Conservation (phyloP, 768 basidiomycete species). For the Tricholoma matsutake region DNA sequence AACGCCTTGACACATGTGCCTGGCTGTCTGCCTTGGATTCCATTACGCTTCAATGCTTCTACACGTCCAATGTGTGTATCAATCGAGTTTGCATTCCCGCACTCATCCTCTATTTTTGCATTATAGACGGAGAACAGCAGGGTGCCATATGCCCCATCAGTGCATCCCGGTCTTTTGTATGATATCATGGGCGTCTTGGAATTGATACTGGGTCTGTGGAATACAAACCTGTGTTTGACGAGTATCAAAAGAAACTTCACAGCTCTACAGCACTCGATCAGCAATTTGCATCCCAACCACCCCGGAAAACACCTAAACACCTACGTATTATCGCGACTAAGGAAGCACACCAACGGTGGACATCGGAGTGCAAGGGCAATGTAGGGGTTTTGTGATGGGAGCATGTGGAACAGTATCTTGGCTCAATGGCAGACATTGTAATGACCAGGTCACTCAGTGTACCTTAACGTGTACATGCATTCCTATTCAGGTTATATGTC, state of each 20-base stretch:
- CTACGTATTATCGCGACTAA: constrained; percentile 6
- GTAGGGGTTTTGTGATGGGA: constrained; percentile 12
- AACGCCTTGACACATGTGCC: background rate
- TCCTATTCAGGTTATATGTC: too few relatives aligned
- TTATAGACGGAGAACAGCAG: too few relatives aligned
- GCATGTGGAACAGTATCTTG: background rate
- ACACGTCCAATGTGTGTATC: background rate
- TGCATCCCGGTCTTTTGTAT: too few relatives aligned
- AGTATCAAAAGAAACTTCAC: background rate
- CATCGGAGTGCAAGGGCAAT: constrained; percentile 6
- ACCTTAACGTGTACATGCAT: background rate
- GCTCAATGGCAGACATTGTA: background rate
- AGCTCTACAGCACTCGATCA: background rate
- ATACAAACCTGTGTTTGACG: background rate
- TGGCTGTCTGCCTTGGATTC: background rate
- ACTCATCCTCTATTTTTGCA: too few relatives aligned
- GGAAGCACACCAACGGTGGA: background rate
- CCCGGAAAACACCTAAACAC: background rate
- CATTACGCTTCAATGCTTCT: background rate
- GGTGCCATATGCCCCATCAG: too few relatives aligned
- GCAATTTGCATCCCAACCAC: background rate
- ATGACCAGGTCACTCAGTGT: background rate
- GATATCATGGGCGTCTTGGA: background rate
- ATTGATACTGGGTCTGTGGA: background rate
- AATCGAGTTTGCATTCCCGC: too few relatives aligned